A percentile compares a stretch with the other conserved stretches of the same genome.
Evolutionary conservation across 768 basidiomycete genomes (phyloP).

Genomic region (Tubosaeta sp.): DNA sequence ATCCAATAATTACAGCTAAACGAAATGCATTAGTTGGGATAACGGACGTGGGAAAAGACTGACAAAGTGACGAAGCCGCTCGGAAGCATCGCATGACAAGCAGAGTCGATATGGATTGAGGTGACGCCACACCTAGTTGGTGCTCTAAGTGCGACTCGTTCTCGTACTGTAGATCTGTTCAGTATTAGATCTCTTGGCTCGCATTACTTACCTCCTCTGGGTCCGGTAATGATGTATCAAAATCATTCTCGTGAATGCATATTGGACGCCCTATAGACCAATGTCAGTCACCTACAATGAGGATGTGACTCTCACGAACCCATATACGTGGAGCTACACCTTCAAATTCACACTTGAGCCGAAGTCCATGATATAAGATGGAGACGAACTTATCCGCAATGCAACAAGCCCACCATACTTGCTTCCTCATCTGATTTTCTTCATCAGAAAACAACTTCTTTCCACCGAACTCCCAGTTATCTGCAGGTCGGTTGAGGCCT

Average conservation of each 20-base stretch:
- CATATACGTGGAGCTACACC: constrained; percentile 73
- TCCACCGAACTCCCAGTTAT: constrained; percentile 66
- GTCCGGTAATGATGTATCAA: constrained; percentile 60
- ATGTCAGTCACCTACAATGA: constrained; percentile 5
- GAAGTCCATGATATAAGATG: not conserved
- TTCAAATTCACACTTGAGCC: constrained; percentile 22
- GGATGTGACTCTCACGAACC: constrained; percentile 34
- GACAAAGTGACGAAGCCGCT: constrained; percentile 56
- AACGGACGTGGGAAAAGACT: constrained; percentile 19
- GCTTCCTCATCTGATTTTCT: constrained; percentile 67
- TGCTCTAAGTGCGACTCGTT: constrained; percentile 55
- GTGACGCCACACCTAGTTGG: constrained; percentile 33
- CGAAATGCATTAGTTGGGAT: not conserved
- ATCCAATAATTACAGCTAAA: constrained; percentile 62
- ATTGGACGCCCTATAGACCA: constrained; percentile 53
- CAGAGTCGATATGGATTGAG: constrained; percentile 36
- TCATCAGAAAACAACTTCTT: constrained; percentile 56
- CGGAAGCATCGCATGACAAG: constrained; percentile 54
- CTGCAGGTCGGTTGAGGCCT: constrained; percentile 74
- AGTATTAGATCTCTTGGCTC: not conserved
- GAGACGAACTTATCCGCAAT: constrained; percentile 59
- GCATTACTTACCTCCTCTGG: constrained; percentile 44
- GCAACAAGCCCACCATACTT: constrained; percentile 79
- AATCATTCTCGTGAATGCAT: constrained; percentile 64
- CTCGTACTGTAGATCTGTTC: constrained; percentile 43